Base-by-base conservation (phyloP, 305 asterid genomes). In the Striga hermonthica region DNA sequence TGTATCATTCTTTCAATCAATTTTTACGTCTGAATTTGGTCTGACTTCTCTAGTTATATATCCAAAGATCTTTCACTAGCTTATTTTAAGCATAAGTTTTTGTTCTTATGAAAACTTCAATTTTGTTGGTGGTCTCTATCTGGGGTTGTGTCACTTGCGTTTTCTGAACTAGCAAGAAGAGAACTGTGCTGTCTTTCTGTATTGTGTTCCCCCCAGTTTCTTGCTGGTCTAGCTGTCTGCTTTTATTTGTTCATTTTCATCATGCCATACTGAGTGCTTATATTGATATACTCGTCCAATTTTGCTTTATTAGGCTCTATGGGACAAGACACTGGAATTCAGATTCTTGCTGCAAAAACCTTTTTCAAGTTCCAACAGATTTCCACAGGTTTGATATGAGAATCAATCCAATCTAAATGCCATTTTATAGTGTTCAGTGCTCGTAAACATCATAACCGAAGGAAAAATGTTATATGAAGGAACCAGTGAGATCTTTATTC, bases 261-360 rank as follows among this genome's bases (percentile, higher is more conserved):
- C 35, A 14, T 72, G 16, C 68, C 56, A 39, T 37, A 57, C 15
- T 60, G 14, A 40, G 63, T 66, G 55, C 59, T 48, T 60, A 22
- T 60, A 76, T 75, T 83, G 71, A 78, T 57, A 38, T 28, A 55
- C 64, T 31, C 50, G 13, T 47, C 62, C 58, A 22, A 0, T 48
- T 59, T 49, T 47, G 12, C 40, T 31, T 56, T 34, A 68, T 69
- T 72, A 93, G 99, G 89, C 89, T 70, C 90, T 93, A 31, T 93
- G 99, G 96, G 95, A 93, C 78, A 93, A 86, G 94, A 67, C 91
- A 43, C 97, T 93, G 45, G 99, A 93, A 69, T 66, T 86, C 74
- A 84, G 97, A 79, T 84, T 90, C 85, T 81, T 86, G 92, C 84
- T 93, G 78, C 97, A 90, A 76, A 93, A 84, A 66, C 64, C 97